phyloP scores from a whole-genome alignment of 2,329 filamentous ascomycete genomes.

The Pestalotiopsis sp. region DNA sequence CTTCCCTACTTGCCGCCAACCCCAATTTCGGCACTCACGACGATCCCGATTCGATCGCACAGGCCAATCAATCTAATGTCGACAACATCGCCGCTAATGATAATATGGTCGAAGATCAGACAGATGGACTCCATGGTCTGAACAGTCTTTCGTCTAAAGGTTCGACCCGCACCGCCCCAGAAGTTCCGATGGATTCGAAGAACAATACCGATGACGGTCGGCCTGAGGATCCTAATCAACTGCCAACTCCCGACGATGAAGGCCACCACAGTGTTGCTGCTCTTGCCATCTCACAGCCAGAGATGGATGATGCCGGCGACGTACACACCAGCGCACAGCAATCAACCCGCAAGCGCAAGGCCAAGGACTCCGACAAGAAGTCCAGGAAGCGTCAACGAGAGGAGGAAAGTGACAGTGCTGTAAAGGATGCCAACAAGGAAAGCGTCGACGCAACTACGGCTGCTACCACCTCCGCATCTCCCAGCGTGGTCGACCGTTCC shows the following conservation, averaged over 20 bases:
- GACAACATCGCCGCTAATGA: slow-evolving; percentile 4
- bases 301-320: not conserved
- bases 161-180: not conserved
- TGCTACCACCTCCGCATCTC: not conserved
- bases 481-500: not conserved
- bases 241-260: slow-evolving; percentile 8
- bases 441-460: not conserved
- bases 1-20: slow-evolving; percentile 3
- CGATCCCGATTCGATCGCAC: not conserved
- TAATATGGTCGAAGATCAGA: slow-evolving; percentile 9
- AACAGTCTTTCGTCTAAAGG: not conserved
- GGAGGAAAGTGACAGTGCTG: not conserved
- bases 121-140: not conserved
- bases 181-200: not conserved
- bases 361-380: slow-evolving; percentile 8
- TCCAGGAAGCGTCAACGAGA: slow-evolving; percentile 20
- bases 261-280: not conserved
- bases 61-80: slow-evolving; percentile 9
- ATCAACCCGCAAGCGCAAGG: slow-evolving; percentile 21
- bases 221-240: slow-evolving; percentile 6
- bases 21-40: slow-evolving; percentile 9
- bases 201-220: not conserved
- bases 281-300: not conserved
- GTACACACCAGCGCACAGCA: not conserved
- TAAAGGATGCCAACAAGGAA: not conserved